Evolutionary conservation across 2,329 filamentous ascomycete species (phyloP).

Genomic region (Aspergillus pseudotamarii): DNA sequence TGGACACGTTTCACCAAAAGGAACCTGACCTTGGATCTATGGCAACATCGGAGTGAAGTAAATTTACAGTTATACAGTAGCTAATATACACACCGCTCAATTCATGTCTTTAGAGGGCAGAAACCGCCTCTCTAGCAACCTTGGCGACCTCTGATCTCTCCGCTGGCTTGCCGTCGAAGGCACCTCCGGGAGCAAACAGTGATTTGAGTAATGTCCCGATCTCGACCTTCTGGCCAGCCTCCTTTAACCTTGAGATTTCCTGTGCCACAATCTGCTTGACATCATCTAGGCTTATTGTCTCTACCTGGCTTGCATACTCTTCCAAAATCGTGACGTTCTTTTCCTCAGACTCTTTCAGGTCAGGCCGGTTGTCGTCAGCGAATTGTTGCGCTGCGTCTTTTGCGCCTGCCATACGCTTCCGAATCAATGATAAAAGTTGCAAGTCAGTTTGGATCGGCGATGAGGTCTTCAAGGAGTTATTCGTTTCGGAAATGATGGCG

Average conservation of each 20-base stretch:
- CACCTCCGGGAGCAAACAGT: slow-evolving; percentile 44
- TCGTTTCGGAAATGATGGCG: slow-evolving; percentile 52
- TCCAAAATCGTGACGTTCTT: slow-evolving; percentile 47
- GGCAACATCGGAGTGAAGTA: slow-evolving; percentile 4
- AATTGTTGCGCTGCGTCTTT: slow-evolving; percentile 48
- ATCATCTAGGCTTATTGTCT: slow-evolving; percentile 46
- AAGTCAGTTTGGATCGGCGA: slow-evolving; percentile 51
- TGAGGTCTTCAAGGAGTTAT: slow-evolving; percentile 51
- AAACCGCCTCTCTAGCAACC: slow-evolving; percentile 41
- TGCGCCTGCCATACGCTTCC: slow-evolving; percentile 44
- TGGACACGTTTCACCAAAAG: neutral
- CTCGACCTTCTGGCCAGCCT: slow-evolving; percentile 38
- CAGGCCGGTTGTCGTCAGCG: slow-evolving; percentile 41
- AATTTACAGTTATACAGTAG: slow-evolving; percentile 27
- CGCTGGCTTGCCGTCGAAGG: slow-evolving; percentile 47
- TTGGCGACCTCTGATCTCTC: slow-evolving; percentile 46
- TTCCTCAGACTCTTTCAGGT: slow-evolving; percentile 50
- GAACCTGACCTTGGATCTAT: neutral
- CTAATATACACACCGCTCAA: slow-evolving; percentile 22
- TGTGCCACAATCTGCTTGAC: slow-evolving; percentile 40
- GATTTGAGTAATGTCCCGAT: slow-evolving; percentile 46
- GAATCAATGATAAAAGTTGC: slow-evolving; percentile 49
- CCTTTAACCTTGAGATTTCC: slow-evolving; percentile 39
- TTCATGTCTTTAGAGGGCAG: slow-evolving; percentile 18
- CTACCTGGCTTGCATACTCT: slow-evolving; percentile 47